Percentiles rank a stretch among this genome's conserved stretches.
phyloP scores from a whole-genome alignment of 306 rosid genomes.

The Dryas octopetala region DNA sequence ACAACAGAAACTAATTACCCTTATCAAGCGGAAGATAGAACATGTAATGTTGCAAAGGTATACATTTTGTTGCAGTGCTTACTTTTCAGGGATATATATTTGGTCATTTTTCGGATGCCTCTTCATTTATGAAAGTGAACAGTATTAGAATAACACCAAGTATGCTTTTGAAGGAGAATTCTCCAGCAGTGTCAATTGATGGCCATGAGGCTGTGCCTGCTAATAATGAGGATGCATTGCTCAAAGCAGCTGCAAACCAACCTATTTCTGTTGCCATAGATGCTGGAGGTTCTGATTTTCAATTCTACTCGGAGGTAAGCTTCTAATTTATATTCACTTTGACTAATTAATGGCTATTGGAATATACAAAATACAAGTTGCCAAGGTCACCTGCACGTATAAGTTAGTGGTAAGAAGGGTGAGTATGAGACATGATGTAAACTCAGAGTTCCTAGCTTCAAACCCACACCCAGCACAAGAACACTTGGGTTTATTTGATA shows the following conservation, averaged over 20 bases:
- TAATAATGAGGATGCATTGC: conserved; percentile 48
- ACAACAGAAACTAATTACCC: conserved; percentile 48
- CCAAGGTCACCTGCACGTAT: not conserved
- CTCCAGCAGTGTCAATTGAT: conserved; percentile 43
- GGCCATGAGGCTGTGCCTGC: conserved; percentile 47
- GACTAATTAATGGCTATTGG: not conserved
- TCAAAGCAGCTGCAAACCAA: conserved; percentile 56
- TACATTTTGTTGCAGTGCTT: not conserved
- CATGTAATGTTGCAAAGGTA: conserved; percentile 43
- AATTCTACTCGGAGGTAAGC: conserved; percentile 48
- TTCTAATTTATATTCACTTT: not conserved
- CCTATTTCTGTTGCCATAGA: conserved; percentile 56
- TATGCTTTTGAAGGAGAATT: conserved; percentile 26
- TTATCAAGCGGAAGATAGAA: conserved; percentile 36
- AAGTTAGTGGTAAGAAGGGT: no score
- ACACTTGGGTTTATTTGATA: no score
- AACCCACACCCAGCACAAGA: no score
- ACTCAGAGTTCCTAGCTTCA: no score
- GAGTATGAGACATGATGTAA: not conserved
- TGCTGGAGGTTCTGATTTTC: conserved; percentile 50
- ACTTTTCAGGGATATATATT: not conserved
- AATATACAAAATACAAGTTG: not conserved
- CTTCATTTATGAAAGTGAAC: not conserved
- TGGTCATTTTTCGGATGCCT: not conserved
- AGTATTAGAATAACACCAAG: not conserved